Evolutionary conservation across 1,284 basidiomycete genomes (phyloP).

Genomic region (Takashimella koratensis): DNA sequence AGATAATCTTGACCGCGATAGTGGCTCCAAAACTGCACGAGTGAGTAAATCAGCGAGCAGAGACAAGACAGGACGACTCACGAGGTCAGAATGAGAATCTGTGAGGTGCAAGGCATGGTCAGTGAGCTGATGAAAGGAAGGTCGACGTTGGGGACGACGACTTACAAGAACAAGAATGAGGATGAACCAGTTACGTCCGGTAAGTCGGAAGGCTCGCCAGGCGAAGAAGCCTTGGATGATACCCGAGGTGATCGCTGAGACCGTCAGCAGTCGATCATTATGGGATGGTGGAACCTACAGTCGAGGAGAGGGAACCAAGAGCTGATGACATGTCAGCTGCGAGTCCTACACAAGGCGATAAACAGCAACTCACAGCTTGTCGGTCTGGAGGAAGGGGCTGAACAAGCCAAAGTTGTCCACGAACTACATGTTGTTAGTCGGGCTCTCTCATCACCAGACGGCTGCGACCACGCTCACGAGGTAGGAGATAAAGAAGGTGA

Average conservation of each 20-base stretch:
- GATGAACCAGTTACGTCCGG: slow-evolving; percentile 21
- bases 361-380: slow-evolving; percentile 3
- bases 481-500: slow-evolving; percentile 16
- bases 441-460: no score
- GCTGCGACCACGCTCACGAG: no score
- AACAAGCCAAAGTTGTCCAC: slow-evolving; percentile 23
- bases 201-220: slow-evolving; percentile 30
- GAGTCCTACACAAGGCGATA: background rate
- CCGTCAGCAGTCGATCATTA: background rate
- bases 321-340: background rate
- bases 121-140: background rate
- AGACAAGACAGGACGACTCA: no score
- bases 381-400: slow-evolving; percentile 15
- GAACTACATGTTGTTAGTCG: slow-evolving; percentile 9
- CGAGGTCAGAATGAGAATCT: slow-evolving; percentile 15
- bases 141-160: background rate
- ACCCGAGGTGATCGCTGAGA: background rate
- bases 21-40: slow-evolving; percentile 16
- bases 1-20: slow-evolving; percentile 15
- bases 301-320: slow-evolving; percentile 24
- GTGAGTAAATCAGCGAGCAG: no score
- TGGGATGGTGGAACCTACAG: background rate
- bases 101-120: background rate
- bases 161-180: slow-evolving; percentile 18
- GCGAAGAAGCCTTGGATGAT: slow-evolving; percentile 32